phyloP scores from a whole-genome alignment of 2,329 filamentous ascomycete species.

The Tolypocladium inflatum region DNA sequence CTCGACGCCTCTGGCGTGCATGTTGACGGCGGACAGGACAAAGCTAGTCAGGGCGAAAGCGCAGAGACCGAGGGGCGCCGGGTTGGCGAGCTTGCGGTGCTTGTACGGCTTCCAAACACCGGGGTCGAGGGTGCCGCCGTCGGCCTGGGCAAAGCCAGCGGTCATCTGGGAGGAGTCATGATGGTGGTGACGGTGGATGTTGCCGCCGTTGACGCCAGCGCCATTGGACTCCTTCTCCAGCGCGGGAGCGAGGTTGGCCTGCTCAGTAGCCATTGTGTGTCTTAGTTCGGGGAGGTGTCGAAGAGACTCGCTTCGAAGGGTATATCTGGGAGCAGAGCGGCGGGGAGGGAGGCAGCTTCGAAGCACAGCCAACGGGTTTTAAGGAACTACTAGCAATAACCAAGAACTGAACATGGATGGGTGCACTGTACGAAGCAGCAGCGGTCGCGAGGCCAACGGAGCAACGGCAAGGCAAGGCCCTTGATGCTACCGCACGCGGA shows the following conservation, averaged over 20 bases:
- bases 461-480: neutral
- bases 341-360: neutral
- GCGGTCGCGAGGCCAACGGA: neutral
- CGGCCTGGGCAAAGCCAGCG: constrained; percentile 32
- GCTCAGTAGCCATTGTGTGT: constrained; percentile 5
- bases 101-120: constrained; percentile 54
- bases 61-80: constrained; percentile 64
- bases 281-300: neutral
- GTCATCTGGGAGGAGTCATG: constrained; percentile 14
- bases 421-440: neutral
- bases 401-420: neutral
- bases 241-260: constrained; percentile 3
- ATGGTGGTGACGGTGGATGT: constrained; percentile 12
- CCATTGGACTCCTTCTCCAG: constrained; percentile 9
- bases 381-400: neutral
- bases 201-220: constrained; percentile 1
- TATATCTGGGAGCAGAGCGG: neutral
- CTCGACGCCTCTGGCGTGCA: constrained; percentile 50
- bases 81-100: constrained; percentile 69
- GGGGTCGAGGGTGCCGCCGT: constrained; percentile 66
- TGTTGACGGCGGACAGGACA: constrained; percentile 66
- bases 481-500: neutral
- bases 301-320: neutral
- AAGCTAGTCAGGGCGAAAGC: constrained; percentile 81
- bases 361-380: neutral